A percentile compares a stretch with the other conserved stretches of the same genome.
Evolutionary conservation across 176 grass and related monocot species (phyloP).

Genomic region (Eleusine coracana): DNA sequence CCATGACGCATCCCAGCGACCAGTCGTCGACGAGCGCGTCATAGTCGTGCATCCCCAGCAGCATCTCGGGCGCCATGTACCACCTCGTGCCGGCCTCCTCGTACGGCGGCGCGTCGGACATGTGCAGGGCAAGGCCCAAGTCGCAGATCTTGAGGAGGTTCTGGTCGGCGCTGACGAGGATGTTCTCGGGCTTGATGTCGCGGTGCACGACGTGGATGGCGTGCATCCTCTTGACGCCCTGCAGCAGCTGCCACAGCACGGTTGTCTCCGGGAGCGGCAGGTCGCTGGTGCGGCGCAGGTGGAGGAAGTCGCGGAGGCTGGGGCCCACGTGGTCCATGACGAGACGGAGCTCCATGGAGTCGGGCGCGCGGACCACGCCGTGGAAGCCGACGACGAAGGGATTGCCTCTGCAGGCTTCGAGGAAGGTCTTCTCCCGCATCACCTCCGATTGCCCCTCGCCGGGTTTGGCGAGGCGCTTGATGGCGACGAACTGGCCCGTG

Average conservation of each 20-base stretch:
- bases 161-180: constrained; percentile 37
- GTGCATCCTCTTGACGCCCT: constrained; percentile 31
- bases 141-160: constrained; percentile 44
- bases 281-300: not conserved
- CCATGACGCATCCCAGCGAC: constrained; percentile 56
- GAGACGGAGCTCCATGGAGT: not conserved
- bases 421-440: not conserved
- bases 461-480: not conserved
- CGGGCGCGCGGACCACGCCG: not conserved
- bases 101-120: constrained; percentile 21
- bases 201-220: constrained; percentile 66
- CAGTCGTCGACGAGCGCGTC: constrained; percentile 41
- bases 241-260: constrained; percentile 45
- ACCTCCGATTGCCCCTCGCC: not conserved
- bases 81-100: constrained; percentile 19
- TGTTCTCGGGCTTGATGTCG: constrained; percentile 87
- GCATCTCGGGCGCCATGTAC: constrained; percentile 43
- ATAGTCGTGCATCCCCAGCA: constrained; percentile 35
- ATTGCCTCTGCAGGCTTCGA: not conserved
- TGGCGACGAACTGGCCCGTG: not conserved
- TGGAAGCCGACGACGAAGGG: constrained; percentile 30
- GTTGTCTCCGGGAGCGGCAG: constrained; percentile 4
- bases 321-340: constrained; percentile 40
- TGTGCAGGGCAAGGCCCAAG: constrained; percentile 28
- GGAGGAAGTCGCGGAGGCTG: constrained; percentile 17